Conservation (phyloP, 805 yeast species). For the Ogataea wickerhamii region DNA sequence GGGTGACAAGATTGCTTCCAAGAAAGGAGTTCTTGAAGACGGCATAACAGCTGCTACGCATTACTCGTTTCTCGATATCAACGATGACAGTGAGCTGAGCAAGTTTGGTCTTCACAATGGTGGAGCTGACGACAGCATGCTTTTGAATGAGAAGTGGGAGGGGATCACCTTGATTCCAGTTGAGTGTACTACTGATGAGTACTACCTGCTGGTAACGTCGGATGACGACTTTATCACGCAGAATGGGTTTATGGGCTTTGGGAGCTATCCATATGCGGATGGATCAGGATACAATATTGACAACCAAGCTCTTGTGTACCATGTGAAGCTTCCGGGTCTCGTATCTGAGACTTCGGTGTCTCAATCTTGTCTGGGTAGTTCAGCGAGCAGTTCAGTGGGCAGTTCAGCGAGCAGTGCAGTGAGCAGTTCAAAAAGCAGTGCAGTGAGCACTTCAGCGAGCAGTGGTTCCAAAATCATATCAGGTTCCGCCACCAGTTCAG, state of each 20-base stretch:
- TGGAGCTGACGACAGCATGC: conserved; percentile 23
- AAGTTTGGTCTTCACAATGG: conserved; percentile 35
- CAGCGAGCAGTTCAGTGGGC: conserved; percentile 1
- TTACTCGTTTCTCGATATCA: conserved; percentile 26
- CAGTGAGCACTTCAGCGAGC: neutral
- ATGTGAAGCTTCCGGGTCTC: conserved; percentile 27
- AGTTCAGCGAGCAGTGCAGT: conserved; percentile 3
- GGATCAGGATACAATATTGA: conserved; percentile 25
- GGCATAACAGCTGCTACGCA: conserved; percentile 26
- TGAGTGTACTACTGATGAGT: conserved; percentile 30
- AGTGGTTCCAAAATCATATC: neutral
- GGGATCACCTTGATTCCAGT: conserved; percentile 31
- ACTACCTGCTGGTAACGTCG: conserved; percentile 24
- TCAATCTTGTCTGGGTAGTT: conserved; percentile 2
- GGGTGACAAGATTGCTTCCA: conserved; percentile 25
- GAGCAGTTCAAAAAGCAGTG: neutral
- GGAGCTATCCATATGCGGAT: conserved; percentile 25
- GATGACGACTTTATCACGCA: conserved; percentile 33
- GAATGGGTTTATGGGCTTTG: conserved; percentile 27
- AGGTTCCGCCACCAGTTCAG: neutral
- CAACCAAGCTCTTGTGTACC: conserved; percentile 30
- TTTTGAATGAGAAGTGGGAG: conserved; percentile 35
- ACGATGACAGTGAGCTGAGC: conserved; percentile 24
- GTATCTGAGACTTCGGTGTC: conserved; percentile 8
- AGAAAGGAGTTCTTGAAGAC: conserved; percentile 22